A percentile compares a stretch with the other conserved stretches of the same genome.
phyloP scores from a whole-genome alignment of 2,329 filamentous ascomycete genomes.

The Paradendryphiella salina region DNA sequence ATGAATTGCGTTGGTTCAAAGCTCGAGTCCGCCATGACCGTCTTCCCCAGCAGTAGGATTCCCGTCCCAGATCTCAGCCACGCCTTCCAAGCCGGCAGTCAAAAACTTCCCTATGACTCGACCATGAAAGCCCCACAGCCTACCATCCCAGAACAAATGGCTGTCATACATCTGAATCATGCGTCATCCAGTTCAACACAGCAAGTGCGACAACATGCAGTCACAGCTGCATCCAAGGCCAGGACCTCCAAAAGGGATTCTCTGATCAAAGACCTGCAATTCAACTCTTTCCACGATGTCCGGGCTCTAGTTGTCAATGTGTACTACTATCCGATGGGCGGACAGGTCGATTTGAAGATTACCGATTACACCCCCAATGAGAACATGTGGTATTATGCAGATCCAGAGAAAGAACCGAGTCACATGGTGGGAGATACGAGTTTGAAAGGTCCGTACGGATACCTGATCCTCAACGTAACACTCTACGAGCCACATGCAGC shows the following conservation, averaged over 20 bases:
- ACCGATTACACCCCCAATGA: conserved; percentile 55
- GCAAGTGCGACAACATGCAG: conserved; percentile 24
- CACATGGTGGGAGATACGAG: conserved; percentile 36
- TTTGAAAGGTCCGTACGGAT: conserved; percentile 79
- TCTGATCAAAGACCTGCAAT: conserved; percentile 65
- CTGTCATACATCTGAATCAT: conserved; percentile 31
- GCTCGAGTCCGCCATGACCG: conserved; percentile 7
- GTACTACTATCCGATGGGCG: conserved; percentile 47
- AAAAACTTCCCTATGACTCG: conserved; percentile 14
- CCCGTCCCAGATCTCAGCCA: conserved; percentile 25
- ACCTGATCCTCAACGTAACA: conserved; percentile 70
- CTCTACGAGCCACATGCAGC: conserved; percentile 69
- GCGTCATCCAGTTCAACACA: conserved; percentile 19
- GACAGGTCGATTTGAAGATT: conserved; percentile 33
- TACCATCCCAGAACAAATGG: conserved; percentile 27
- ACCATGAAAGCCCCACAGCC: conserved; percentile 8
- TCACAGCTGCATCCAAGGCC: conserved; percentile 6
- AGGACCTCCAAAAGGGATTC: conserved; percentile 43
- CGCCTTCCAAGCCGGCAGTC: conserved; percentile 23
- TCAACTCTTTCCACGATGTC: conserved; percentile 66
- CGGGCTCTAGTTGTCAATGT: conserved; percentile 70
- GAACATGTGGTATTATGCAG: conserved; percentile 61
- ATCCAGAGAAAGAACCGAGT: conserved; percentile 37
- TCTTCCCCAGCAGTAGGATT: conserved; percentile 26
- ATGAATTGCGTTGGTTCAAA: conserved; percentile 14